A percentile compares a stretch with the other conserved stretches of the same genome.
phyloP scores from a whole-genome alignment of 177 flowering plant species.

The Vitis hybrid region DNA sequence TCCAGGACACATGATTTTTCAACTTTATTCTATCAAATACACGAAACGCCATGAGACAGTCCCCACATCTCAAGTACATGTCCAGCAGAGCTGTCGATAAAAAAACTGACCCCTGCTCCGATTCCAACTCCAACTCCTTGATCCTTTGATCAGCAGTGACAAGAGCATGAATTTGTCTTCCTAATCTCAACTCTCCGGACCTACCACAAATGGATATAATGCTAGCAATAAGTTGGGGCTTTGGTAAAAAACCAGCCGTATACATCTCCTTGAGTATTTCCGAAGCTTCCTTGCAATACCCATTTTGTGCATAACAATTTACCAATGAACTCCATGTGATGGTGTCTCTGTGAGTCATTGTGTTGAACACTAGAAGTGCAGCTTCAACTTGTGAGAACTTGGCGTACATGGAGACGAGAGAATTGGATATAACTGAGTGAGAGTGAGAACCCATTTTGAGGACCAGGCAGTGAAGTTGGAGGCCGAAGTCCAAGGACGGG shows the following conservation, averaged over 20 bases:
- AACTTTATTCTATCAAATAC: conserved; percentile 44
- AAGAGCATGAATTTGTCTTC: conserved; percentile 52
- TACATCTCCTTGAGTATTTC: conserved; percentile 38
- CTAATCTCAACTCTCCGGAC: conserved; percentile 27
- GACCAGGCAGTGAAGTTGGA: conserved; percentile 46
- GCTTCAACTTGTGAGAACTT: conserved; percentile 23
- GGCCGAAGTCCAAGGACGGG: conserved; percentile 29
- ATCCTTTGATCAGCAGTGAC: conserved; percentile 28
- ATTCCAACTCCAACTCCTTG: background rate
- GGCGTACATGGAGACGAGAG: conserved; percentile 56
- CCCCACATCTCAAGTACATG: conserved; percentile 46
- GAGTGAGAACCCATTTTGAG: conserved; percentile 39
- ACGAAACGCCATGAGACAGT: conserved; percentile 31
- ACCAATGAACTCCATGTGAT: conserved; percentile 56
- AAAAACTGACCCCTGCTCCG: conserved; percentile 23
- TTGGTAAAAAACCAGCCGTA: conserved; percentile 28
- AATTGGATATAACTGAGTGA: conserved; percentile 46
- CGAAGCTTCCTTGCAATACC: conserved; percentile 31
- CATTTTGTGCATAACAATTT: conserved; percentile 47
- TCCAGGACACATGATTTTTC: conserved; percentile 70
- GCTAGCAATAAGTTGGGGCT: conserved; percentile 49
- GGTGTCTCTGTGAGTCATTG: conserved; percentile 52
- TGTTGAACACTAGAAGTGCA: conserved; percentile 51
- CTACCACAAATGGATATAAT: conserved; percentile 37
- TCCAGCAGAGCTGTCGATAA: conserved; percentile 56